phyloP scores from a whole-genome alignment of 768 basidiomycete species.

The Auricularia cornea region DNA sequence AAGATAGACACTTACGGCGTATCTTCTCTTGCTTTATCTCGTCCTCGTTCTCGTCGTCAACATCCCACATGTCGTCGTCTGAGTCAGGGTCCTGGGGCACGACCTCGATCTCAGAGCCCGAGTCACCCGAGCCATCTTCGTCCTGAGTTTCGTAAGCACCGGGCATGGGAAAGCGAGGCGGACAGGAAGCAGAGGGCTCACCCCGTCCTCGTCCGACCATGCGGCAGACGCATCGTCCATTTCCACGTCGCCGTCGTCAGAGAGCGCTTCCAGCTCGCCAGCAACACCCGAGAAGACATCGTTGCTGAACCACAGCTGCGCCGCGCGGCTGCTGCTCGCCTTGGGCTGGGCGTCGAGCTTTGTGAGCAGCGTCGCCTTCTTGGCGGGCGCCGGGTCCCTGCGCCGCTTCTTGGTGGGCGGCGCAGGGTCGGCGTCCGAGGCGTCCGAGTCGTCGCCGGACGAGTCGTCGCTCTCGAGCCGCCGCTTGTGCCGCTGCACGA shows the following conservation, averaged over 20 bases:
- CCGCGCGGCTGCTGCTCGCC: conserved; percentile 38
- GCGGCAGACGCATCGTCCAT: conserved; percentile 22
- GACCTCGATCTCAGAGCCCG: conserved; percentile 44
- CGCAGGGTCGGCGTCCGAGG: conserved; percentile 34
- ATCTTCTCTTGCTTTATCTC: conserved; percentile 56
- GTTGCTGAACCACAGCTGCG: conserved; percentile 94
- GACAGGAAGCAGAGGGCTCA: conserved; percentile 8
- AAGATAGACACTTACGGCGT: conserved; percentile 41
- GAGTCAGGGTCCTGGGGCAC: conserved; percentile 48
- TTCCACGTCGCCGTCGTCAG: conserved; percentile 32
- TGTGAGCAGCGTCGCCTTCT: conserved; percentile 46
- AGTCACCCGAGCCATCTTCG: conserved; percentile 25
- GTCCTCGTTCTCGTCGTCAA: conserved; percentile 68
- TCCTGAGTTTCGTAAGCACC: conserved; percentile 22
- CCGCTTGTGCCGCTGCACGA: conserved; percentile 48
- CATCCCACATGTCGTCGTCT: conserved; percentile 71
- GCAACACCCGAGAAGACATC: conserved; percentile 69
- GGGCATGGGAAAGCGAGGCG: conserved; percentile 12
- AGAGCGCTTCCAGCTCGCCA: conserved; percentile 35
- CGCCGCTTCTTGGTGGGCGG: conserved; percentile 22
- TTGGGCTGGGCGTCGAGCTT: conserved; percentile 33
- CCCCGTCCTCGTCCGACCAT: conserved; percentile 18
- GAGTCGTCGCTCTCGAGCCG: conserved; percentile 28
- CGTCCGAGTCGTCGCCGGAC: conserved; percentile 45
- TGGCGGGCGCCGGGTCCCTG: conserved; percentile 23